phyloP scores from a whole-genome alignment of 179 eudicot genomes.

The Patellifolia procumbens region DNA sequence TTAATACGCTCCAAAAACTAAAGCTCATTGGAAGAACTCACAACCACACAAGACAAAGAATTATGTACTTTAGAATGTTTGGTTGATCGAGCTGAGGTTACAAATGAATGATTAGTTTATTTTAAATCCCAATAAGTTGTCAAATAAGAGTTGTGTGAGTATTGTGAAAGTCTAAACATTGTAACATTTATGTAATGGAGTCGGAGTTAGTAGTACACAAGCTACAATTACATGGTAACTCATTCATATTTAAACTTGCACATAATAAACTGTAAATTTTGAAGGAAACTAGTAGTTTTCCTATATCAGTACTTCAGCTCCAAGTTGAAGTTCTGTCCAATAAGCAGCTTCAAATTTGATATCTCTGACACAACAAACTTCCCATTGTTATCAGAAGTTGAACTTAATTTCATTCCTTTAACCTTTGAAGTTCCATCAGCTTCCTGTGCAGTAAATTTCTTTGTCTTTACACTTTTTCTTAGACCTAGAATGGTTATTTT shows the following conservation, averaged over 20 bases:
- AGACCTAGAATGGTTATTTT: slow-evolving; percentile 22
- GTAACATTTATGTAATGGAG: no score
- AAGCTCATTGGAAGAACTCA: no score
- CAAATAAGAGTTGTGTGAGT: no score
- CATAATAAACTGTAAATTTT: not conserved
- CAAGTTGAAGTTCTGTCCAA: not conserved
- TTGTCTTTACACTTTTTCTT: not conserved
- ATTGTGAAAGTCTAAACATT: no score
- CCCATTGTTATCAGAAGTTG: not conserved
- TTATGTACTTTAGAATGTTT: no score
- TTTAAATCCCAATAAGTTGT: no score
- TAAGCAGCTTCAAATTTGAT: not conserved
- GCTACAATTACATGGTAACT: not conserved
- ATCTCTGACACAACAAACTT: not conserved
- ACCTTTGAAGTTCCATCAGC: not conserved
- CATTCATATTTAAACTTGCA: not conserved
- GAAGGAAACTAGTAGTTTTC: not conserved
- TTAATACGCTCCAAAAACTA: no score
- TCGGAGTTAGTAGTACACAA: not conserved
- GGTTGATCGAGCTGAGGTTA: no score
- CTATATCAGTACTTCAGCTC: not conserved
- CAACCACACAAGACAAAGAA: no score
- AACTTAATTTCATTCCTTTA: not conserved
- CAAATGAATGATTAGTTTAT: no score
- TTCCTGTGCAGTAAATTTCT: no score